Conservation (phyloP, 805 yeast genomes). For the Metschnikowia gruessii region DNA sequence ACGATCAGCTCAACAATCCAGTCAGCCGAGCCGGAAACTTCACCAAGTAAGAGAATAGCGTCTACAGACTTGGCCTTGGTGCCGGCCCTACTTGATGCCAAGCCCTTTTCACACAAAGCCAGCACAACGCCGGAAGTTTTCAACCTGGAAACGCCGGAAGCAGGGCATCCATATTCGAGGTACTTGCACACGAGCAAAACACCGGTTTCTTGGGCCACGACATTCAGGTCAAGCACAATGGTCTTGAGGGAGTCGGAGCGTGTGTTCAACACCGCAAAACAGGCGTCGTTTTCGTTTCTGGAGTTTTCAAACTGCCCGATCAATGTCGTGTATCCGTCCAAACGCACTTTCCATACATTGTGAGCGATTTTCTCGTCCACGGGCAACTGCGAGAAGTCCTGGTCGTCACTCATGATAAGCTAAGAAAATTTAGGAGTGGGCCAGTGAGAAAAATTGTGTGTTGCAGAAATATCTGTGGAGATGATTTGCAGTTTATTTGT, state of each 20-base stretch:
- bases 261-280: conserved; percentile 48
- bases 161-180: conserved; percentile 53
- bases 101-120: conserved; percentile 75
- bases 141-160: conserved; percentile 38
- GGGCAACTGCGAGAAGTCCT: conserved; percentile 60
- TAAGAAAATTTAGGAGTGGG: not conserved
- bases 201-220: conserved; percentile 88
- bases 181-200: conserved; percentile 52
- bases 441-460: not conserved
- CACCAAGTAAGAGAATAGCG: conserved; percentile 59
- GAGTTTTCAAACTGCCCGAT: conserved; percentile 50
- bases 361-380: conserved; percentile 56
- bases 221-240: conserved; percentile 75
- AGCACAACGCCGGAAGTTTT: conserved; percentile 41
- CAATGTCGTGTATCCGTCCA: conserved; percentile 72
- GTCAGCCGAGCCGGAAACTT: conserved; percentile 57
- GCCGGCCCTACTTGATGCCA: conserved; percentile 69
- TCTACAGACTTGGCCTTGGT: conserved; percentile 67
- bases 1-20: conserved; percentile 63
- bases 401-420: conserved; percentile 30
- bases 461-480: no score
- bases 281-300: conserved; percentile 52
- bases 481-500: no score
- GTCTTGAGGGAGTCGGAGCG: conserved; percentile 56
- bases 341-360: conserved; percentile 76